phyloP scores from a whole-genome alignment of 371 early-diverging fungal species.

The Funneliformis caledonium region DNA sequence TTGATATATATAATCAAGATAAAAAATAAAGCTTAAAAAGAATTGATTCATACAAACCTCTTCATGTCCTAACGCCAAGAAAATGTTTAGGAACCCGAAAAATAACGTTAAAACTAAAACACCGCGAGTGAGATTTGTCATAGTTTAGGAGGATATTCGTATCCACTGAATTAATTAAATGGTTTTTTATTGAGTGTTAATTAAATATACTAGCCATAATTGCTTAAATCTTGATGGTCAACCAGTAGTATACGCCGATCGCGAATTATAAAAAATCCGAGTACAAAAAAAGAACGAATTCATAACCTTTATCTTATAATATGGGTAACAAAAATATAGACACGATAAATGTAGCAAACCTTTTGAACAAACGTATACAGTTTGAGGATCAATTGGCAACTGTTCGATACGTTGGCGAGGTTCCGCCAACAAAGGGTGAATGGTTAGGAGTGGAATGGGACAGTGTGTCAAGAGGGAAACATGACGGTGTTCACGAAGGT shows the following conservation, averaged over 20 bases:
- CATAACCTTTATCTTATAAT: not conserved
- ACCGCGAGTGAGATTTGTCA: not conserved
- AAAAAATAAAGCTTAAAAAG: no score
- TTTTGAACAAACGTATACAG: slow-evolving; percentile 48
- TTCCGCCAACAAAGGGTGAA: slow-evolving; percentile 59
- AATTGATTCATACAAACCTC: not conserved
- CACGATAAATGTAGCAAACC: not conserved
- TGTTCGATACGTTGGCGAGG: slow-evolving; percentile 69
- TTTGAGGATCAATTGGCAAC: slow-evolving; percentile 59
- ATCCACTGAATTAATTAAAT: not conserved
- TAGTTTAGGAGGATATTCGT: not conserved
- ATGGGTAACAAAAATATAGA: not conserved
- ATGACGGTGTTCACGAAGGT: slow-evolving; percentile 72
- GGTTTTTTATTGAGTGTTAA: no score
- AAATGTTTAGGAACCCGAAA: not conserved
- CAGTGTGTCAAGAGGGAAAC: slow-evolving; percentile 78
- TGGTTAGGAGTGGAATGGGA: slow-evolving; percentile 96
- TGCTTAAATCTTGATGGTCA: no score
- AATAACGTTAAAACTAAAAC: not conserved
- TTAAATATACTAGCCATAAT: no score
- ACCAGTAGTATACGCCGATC: no score
- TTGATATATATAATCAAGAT: no score
- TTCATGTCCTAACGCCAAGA: not conserved
- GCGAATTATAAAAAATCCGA: no score
- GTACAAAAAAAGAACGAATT: no score